These are phyloP conservation scores for Apiotrichum sp. DNA, from an alignment of 1,284 basidiomycete genomes.

Conservation along the genomic window DNA sequence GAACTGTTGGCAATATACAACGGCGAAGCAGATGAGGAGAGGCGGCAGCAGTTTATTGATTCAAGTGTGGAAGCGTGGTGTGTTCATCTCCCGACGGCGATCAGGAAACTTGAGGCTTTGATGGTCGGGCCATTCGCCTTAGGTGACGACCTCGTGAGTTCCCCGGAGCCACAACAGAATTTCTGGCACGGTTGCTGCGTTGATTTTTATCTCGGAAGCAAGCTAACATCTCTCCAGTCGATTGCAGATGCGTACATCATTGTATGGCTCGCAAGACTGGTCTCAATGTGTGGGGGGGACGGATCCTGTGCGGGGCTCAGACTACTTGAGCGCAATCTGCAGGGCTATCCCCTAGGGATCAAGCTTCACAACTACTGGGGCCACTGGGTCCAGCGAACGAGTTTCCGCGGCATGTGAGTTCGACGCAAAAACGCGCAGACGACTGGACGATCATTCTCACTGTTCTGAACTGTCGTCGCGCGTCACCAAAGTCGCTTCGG, in stretches of 20 bases:
- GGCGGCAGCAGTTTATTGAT: slow-evolving; percentile 41
- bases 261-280: slow-evolving; percentile 66
- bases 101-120: slow-evolving; percentile 54
- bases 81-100: slow-evolving; percentile 48
- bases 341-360: slow-evolving; percentile 32
- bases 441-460: too few relatives aligned
- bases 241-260: slow-evolving; percentile 73
- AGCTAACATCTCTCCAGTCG: slow-evolving; percentile 49
- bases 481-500: background rate
- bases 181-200: too few relatives aligned
- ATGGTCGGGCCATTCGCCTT: slow-evolving; percentile 66
- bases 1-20: slow-evolving; percentile 44
- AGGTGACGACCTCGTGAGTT: slow-evolving; percentile 52
- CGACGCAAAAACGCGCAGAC: background rate
- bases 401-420: slow-evolving; percentile 63
- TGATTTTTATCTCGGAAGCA: too few relatives aligned
- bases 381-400: slow-evolving; percentile 56
- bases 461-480: too few relatives aligned
- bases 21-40: slow-evolving; percentile 28
- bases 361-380: slow-evolving; percentile 56
- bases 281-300: slow-evolving; percentile 55
- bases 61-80: slow-evolving; percentile 50
- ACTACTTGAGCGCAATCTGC: slow-evolving; percentile 32
- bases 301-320: slow-evolving; percentile 48
- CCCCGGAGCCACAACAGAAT: too few relatives aligned